Evolutionary conservation across 2,329 filamentous ascomycete genomes (phyloP).

Genomic region (Dactylellina drechsleri): DNA sequence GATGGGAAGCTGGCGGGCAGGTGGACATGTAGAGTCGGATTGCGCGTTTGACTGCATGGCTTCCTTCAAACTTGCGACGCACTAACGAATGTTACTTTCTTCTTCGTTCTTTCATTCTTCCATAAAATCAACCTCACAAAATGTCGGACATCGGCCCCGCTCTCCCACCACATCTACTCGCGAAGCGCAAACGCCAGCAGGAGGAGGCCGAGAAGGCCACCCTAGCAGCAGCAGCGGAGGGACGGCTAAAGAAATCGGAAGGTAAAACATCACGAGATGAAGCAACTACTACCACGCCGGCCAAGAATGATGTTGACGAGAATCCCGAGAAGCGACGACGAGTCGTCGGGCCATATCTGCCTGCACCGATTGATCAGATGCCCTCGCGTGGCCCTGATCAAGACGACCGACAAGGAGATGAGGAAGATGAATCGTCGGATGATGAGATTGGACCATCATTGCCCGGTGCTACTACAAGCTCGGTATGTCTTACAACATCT

Average conservation of each 20-base stretch:
- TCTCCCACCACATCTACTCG: slow-evolving; percentile 60
- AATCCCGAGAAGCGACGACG: slow-evolving; percentile 67
- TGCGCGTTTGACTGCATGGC: slow-evolving; percentile 38
- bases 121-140: background rate
- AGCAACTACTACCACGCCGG: slow-evolving; percentile 51
- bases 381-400: slow-evolving; percentile 61
- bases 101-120: background rate
- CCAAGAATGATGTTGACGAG: slow-evolving; percentile 61
- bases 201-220: slow-evolving; percentile 58
- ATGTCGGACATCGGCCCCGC: slow-evolving; percentile 59
- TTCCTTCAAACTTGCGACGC: slow-evolving; percentile 46
- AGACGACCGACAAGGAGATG: slow-evolving; percentile 55
- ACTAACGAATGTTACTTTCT: background rate
- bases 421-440: slow-evolving; percentile 58
- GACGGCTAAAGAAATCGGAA: slow-evolving; percentile 44
- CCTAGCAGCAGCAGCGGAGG: slow-evolving; percentile 30
- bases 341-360: slow-evolving; percentile 69
- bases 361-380: slow-evolving; percentile 64
- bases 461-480: slow-evolving; percentile 27
- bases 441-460: slow-evolving; percentile 63
- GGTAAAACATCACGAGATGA: slow-evolving; percentile 53
- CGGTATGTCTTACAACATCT: slow-evolving; percentile 20
- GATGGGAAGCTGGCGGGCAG: slow-evolving; percentile 6
- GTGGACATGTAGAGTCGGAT: slow-evolving; percentile 23
- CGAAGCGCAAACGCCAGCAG: slow-evolving; percentile 61